Percentiles rank a stretch among this genome's conserved stretches.
Evolutionary conservation across 2,329 filamentous ascomycete genomes (phyloP).

Genomic region (Cryphonectria radicalis): DNA sequence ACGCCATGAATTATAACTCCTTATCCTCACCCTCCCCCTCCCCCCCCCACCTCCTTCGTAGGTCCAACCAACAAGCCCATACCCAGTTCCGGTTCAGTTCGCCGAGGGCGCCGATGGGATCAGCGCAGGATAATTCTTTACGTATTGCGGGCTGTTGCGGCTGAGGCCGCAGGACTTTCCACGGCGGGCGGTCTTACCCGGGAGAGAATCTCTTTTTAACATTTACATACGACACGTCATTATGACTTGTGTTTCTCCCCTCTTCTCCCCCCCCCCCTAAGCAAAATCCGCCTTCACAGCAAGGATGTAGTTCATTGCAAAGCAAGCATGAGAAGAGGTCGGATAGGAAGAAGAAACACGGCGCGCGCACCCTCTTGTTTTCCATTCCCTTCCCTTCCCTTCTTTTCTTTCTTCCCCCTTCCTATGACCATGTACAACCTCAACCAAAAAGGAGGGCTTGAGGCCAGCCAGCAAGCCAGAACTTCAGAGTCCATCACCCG

Average conservation of each 20-base stretch:
- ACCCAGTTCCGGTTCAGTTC: neutral
- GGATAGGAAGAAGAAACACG: too few species aligned
- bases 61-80: too few species aligned
- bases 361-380: too few species aligned
- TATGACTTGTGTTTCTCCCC: neutral
- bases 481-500: neutral
- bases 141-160: neutral
- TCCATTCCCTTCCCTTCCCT: too few species aligned
- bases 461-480: neutral
- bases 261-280: neutral
- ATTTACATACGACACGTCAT: neutral
- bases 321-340: neutral
- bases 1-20: neutral
- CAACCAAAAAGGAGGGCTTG: neutral
- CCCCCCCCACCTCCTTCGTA: too few species aligned
- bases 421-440: neutral
- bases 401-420: too few species aligned
- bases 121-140: neutral
- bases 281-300: neutral
- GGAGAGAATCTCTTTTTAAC: neutral
- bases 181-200: neutral
- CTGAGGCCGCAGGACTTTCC: neutral
- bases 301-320: neutral
- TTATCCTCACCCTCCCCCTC: too few species aligned
- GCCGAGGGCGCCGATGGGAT: neutral